Percentiles rank a stretch among this genome's conserved stretches.
Evolutionary conservation across 169 alveolate species (phyloP).

Genomic region (Cryptosporidium andersoni): DNA sequence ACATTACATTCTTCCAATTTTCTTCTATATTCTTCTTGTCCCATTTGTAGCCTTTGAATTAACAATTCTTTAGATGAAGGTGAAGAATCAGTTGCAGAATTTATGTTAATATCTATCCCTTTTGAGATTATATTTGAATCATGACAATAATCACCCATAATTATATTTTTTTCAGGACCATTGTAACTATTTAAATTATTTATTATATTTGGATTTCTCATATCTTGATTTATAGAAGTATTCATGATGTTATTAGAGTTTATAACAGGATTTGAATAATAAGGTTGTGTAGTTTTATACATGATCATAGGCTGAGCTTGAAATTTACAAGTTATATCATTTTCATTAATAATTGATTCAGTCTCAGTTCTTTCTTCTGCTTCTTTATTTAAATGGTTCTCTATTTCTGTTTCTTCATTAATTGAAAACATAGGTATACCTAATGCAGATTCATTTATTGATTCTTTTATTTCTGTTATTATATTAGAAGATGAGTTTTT

Average conservation of each 20-base stretch:
- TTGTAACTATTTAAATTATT: background rate
- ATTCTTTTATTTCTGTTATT: background rate
- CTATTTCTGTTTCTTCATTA: slow-evolving; percentile 35
- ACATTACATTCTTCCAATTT: slow-evolving; percentile 24
- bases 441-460: slow-evolving; percentile 10
- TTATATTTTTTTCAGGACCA: too few relatives aligned
- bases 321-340: background rate
- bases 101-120: background rate
- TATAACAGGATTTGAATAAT: slow-evolving; percentile 52
- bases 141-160: too few relatives aligned
- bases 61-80: slow-evolving; percentile 34
- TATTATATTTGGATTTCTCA: background rate
- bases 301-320: background rate
- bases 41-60: slow-evolving; percentile 52
- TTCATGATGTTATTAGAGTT: background rate
- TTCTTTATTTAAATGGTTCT: slow-evolving; percentile 16
- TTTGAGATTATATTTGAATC: background rate
- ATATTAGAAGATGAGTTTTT: background rate
- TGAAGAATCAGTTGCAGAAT: background rate
- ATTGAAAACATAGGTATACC: slow-evolving; percentile 70
- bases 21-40: slow-evolving; percentile 61
- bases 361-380: slow-evolving; percentile 63
- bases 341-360: slow-evolving; percentile 37
- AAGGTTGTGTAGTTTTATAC: slow-evolving; percentile 1
- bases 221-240: background rate